Evolutionary conservation across 495 filamentous ascomycete genomes (phyloP).

Genomic region (Wilcoxina mikolae): DNA sequence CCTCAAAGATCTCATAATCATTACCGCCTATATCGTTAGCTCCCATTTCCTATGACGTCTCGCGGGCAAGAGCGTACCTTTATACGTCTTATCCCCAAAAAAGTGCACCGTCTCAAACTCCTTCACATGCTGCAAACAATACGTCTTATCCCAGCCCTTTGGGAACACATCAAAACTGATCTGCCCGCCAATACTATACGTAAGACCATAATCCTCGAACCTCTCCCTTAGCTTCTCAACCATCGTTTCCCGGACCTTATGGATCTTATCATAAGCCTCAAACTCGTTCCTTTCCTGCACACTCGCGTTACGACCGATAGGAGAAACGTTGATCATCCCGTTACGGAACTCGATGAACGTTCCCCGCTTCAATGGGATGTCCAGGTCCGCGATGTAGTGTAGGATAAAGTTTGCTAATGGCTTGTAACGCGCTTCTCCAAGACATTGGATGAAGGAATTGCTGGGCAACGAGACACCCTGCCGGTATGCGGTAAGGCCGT

Average conservation of each 20-base stretch:
- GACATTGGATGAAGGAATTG: slow-evolving; percentile 76
- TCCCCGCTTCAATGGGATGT: slow-evolving; percentile 72
- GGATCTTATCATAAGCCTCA: slow-evolving; percentile 57
- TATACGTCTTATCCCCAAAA: slow-evolving; percentile 86
- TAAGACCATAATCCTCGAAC: slow-evolving; percentile 71
- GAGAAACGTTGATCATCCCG: slow-evolving; percentile 91
- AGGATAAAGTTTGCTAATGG: slow-evolving; percentile 69
- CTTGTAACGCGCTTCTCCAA: slow-evolving; percentile 90
- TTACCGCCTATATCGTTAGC: slow-evolving; percentile 52
- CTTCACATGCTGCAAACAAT: slow-evolving; percentile 73
- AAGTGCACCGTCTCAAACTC: slow-evolving; percentile 93
- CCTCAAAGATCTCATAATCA: slow-evolving; percentile 82
- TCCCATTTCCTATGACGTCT: background rate
- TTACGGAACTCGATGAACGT: slow-evolving; percentile 96
- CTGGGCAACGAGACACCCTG: slow-evolving; percentile 54
- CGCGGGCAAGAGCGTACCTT: slow-evolving; percentile 29
- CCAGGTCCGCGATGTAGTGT: slow-evolving; percentile 77
- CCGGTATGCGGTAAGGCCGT: slow-evolving; percentile 83
- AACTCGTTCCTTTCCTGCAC: slow-evolving; percentile 66
- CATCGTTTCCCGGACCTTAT: slow-evolving; percentile 57
- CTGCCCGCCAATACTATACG: slow-evolving; percentile 86
- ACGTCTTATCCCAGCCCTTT: slow-evolving; percentile 96
- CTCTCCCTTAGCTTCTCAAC: slow-evolving; percentile 60
- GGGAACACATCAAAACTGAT: slow-evolving; percentile 99
- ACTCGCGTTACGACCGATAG: slow-evolving; percentile 81